Percentiles rank a stretch among this genome's conserved stretches.
Conservation (phyloP, 495 filamentous ascomycete species). For the Hypoxylon fuscum region DNA sequence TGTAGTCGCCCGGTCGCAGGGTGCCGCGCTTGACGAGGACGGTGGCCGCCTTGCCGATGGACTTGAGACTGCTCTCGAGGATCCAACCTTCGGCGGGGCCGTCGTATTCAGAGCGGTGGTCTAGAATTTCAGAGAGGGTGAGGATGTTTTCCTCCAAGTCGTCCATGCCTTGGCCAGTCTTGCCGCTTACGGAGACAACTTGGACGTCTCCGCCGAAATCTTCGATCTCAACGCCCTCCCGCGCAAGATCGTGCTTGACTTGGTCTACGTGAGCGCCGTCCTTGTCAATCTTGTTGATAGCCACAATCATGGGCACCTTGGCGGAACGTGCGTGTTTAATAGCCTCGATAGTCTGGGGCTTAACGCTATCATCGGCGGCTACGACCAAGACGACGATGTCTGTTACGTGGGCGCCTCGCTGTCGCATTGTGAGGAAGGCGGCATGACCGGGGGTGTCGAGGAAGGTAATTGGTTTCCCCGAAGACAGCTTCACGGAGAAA, state of each 20-base stretch:
- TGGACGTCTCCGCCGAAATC: constrained; percentile 96
- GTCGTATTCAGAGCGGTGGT: constrained; percentile 80
- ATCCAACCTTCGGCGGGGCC: constrained; percentile 92
- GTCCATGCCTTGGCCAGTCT: constrained; percentile 90
- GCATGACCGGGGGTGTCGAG: constrained; percentile 97
- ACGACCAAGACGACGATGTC: constrained; percentile 98
- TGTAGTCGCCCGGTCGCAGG: constrained; percentile 77
- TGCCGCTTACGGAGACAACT: constrained; percentile 88
- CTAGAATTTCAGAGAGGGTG: constrained; percentile 84
- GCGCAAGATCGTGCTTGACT: constrained; percentile 86
- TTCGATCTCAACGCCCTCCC: constrained; percentile 90
- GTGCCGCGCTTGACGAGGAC: constrained; percentile 90
- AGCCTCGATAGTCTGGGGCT: constrained; percentile 95
- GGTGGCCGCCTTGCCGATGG: constrained; percentile 85
- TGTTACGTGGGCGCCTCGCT: constrained; percentile 93
- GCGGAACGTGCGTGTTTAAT: constrained; percentile 93
- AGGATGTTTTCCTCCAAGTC: constrained; percentile 91
- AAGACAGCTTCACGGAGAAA: constrained; percentile 90
- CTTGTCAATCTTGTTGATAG: constrained; percentile 98
- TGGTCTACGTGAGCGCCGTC: constrained; percentile 77
- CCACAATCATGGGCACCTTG: constrained; percentile 94
- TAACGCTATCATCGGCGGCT: constrained; percentile 96
- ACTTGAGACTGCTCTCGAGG: constrained; percentile 90
- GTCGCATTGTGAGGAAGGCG: constrained; percentile 94
- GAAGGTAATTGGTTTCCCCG: constrained; percentile 91